Base-by-base conservation (phyloP, 306 rosid species). In the Argentina anserina region DNA sequence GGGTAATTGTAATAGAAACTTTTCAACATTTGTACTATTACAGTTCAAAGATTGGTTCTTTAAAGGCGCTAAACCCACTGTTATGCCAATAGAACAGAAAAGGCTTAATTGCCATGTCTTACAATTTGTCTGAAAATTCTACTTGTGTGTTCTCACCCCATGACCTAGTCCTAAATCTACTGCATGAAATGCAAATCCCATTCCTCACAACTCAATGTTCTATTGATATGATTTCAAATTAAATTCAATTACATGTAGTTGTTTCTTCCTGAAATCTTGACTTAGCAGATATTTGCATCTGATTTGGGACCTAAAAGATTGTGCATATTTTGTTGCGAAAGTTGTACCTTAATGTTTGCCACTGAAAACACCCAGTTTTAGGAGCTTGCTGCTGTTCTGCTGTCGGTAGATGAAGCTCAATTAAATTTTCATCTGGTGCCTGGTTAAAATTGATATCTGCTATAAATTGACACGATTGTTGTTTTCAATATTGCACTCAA, bases 401-500 rank as follows among this genome's bases (percentile, higher is more conserved):
- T 69, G 28, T 20, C 34, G 20, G 65, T 69, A 33, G 33, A 14
- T n/a, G 45, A 6, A 33, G 29, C 11, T 31, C 40, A 56, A 4
- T 56, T 26, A 3, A 58, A 14, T 47, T 69, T 41, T 15, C 17
- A 37, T 69, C 14, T 43, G 52, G 61, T 76, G 47, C 52, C 63
- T 28, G 46, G 13, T 53, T 41, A 64, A 13, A 37, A 21, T 78
- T 41, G 81, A 31, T 33, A 78, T 50, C 65, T 37, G 7, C 12
- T 47, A 36, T 25, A 14, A 70, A 20, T 46, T 63, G 6, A 25
- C 7, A 34, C 21, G 1, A 31, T 76, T 45, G 73, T 50, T n/a
- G n/a, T 62, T 45, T 61, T 33, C 26, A 63, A 72, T 67, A 46
- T 28, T 68, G 4, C 45, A 13, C 45, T 71, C 59, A 46, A 69